Percentiles rank a stretch among this genome's conserved stretches.
Evolutionary conservation across 805 yeast species (phyloP).

Genomic region (Wickerhamomyces bisporus): DNA sequence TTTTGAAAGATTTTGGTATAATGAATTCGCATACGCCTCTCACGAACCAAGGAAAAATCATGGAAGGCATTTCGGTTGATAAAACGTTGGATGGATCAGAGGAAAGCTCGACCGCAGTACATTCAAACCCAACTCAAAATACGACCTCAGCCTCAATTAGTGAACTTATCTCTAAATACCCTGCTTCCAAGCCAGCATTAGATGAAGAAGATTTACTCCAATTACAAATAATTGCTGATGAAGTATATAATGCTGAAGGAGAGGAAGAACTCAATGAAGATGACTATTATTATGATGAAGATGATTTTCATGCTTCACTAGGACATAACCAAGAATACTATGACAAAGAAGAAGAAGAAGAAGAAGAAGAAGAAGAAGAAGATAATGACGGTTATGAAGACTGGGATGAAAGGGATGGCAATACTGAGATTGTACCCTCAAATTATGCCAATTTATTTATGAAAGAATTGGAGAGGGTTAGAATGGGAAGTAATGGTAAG

Average conservation of each 20-base stretch:
- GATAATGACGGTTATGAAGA: slow-evolving; percentile 18
- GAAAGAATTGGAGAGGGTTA: slow-evolving; percentile 17
- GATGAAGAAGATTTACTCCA: slow-evolving; percentile 45
- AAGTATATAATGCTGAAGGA: slow-evolving; percentile 33
- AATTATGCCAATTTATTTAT: slow-evolving; percentile 16
- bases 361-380: slow-evolving; percentile 26
- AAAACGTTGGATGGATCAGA: too few relatives aligned
- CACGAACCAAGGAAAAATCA: background rate
- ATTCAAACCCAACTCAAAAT: too few relatives aligned
- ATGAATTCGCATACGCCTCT: background rate
- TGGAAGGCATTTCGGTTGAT: too few relatives aligned
- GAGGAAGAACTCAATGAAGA: slow-evolving; percentile 30
- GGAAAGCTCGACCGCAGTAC: too few relatives aligned
- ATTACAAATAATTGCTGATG: slow-evolving; percentile 50
- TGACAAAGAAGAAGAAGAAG: slow-evolving; percentile 35
- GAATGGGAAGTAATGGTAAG: slow-evolving; percentile 13
- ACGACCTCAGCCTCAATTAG: background rate
- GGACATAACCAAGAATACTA: slow-evolving; percentile 28
- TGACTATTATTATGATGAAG: slow-evolving; percentile 32
- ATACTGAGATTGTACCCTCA: slow-evolving; percentile 16
- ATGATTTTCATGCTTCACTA: slow-evolving; percentile 24
- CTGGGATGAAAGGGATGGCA: slow-evolving; percentile 12
- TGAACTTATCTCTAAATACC: background rate
- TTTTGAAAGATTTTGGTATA: slow-evolving; percentile 32
- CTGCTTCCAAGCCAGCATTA: slow-evolving; percentile 22